Evolutionary conservation across 805 yeast species (phyloP), one percentile per base, ranked within the genome.

Genomic region (Schizosaccharomyces lindneri): DNA sequence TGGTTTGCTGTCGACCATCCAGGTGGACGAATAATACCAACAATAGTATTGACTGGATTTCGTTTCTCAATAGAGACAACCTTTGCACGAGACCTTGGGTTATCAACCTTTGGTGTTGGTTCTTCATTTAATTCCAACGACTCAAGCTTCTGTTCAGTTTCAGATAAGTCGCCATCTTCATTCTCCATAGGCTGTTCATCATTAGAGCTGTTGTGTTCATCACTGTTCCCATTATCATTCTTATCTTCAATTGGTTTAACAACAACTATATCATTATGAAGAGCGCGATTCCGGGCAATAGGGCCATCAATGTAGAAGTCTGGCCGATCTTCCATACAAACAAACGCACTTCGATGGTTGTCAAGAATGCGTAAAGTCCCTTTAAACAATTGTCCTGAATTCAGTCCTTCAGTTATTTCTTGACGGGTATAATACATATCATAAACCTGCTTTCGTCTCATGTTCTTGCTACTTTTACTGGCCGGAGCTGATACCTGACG

Each of bases 11-110:
- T 46, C 2, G 64, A 62, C 13, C 61, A 63, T 1, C 85, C 84
- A 1, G 95, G 83, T 43, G 82, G 78, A 55, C 87, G 84, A 1
- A 89, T 83, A 64, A 93, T 77, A 71, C 88, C 96, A 13, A 97
- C 98, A 46, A 93, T 98, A 68, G 89, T 93, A 65, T 83, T 81
- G 70, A 97, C 79, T 97, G 97, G 90, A 64, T 89, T 85, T 72
- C 99, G 79, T 73, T 87, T 84, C 51, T 82, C 75, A 31, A 93
- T 79, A 32, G 95, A 94, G 15, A 93, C 97, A 48, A 93, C 85
- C 66, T 81, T 80, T 2, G 95, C 97, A 0, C 97, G 89, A n/a
- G 97, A 97, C 68, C 85, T 88, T 43, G 46, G 19, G 13, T 27
- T n/a, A 4, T 7, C 51, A n/a, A 51, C 57, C 51, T 46, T 46